Conservation (phyloP, 495 filamentous ascomycete species). For the Glutinoglossum americanum region DNA sequence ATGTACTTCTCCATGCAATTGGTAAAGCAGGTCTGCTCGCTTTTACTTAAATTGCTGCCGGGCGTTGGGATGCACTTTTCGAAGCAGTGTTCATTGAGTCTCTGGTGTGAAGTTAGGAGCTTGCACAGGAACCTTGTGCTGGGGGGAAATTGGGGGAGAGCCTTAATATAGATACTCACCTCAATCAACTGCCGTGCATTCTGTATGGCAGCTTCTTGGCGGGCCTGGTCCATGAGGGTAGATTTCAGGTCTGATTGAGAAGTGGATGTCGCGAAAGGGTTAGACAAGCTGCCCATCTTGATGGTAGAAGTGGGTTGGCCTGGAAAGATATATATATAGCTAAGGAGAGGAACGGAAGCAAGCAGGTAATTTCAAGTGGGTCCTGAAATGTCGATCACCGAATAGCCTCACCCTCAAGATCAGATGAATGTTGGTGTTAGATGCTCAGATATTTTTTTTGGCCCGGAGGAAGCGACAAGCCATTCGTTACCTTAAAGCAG, state of each 20-base stretch:
- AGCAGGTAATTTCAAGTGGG: not conserved
- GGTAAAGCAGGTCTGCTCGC: slow-evolving; percentile 58
- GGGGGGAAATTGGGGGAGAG: too few species aligned
- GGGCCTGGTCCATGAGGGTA: slow-evolving; percentile 49
- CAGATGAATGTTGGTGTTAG: not conserved
- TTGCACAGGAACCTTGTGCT: too few species aligned
- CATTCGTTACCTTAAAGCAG: not conserved
- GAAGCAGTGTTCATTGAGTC: slow-evolving; percentile 95
- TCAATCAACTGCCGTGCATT: slow-evolving; percentile 21
- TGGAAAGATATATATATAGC: not conserved
- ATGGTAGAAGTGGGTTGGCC: not conserved
- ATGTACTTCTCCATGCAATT: slow-evolving; percentile 98
- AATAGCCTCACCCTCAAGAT: not conserved
- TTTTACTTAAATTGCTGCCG: slow-evolving; percentile 46
- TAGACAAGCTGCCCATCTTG: slow-evolving; percentile 14
- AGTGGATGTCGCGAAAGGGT: slow-evolving; percentile 2
- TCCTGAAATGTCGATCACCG: not conserved
- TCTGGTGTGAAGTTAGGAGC: slow-evolving; percentile 27
- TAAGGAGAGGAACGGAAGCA: not conserved
- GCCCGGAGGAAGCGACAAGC: not conserved
- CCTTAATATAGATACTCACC: slow-evolving; percentile 8
- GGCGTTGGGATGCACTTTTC: slow-evolving; percentile 77
- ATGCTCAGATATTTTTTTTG: not conserved
- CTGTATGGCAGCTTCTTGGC: slow-evolving; percentile 46
- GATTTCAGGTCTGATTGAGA: slow-evolving; percentile 36